Base-by-base conservation (phyloP, 2,329 filamentous ascomycete species). In the Fusarium heterosporum region DNA sequence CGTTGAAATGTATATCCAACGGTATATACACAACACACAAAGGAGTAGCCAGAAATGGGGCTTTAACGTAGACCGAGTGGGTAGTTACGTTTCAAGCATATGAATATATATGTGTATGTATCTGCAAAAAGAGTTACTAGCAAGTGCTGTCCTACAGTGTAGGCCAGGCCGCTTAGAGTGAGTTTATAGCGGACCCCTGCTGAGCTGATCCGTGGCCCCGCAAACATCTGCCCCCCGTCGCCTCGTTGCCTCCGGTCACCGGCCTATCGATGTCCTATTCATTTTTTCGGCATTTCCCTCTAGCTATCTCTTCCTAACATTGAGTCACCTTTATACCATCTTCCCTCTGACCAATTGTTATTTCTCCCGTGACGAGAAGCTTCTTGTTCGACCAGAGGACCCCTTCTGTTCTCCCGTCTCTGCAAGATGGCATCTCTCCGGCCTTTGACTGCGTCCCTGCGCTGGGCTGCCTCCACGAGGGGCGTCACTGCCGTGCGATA, bases 391-490 rank as follows among this genome's bases (percentile, higher is more conserved):
- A 53, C 61, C 42, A 61, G 69, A 70, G 68, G 66, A 66, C 64
- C 59, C 22, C 51, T 22, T 22, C 13, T 55, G 65, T 72, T 72
- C 69, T 72, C 66, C 43, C 48, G 50, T 64, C 50, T 53, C 48
- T 48, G 50, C 71, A 75, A 73, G 75, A 84, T 84, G 82, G 80
- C 80, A 57, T 81, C 80, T 73, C 79, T 83, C 65, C 78, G 80
- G 75, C 75, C 80, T 61, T 76, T 80, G 73, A 74, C 74, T 62
- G 75, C 79, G 68, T 76, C 81, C 66, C 71, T 81, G 55, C 76
- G 78, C 72, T 76, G 77, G 75, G 73, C 73, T 51, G 71, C 74
- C 46, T 71, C 70, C 49, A 66, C 71, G 64, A 72, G 68, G 61
- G 66, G 62, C 43, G 66, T 74, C 54, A 69, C 75, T 41, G 73